Conservation (phyloP, 1,284 basidiomycete species). For the Blastosporella zonata region DNA sequence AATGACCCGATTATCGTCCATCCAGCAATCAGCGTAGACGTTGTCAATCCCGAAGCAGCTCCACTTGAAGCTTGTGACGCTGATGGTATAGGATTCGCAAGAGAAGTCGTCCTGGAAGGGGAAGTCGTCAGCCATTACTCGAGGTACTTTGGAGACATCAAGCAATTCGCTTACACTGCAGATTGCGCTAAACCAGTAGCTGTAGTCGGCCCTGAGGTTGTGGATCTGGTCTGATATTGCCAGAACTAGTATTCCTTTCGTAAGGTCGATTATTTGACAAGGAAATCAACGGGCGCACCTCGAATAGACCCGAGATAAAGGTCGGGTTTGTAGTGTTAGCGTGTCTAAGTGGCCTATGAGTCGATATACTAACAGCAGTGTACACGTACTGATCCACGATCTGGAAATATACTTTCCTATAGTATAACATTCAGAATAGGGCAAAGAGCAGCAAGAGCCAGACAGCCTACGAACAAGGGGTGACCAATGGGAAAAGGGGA, state of each 20-base stretch:
- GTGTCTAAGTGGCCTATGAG: background rate
- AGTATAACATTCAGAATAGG: background rate
- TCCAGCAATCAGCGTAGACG: background rate
- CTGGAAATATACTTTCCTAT: constrained; percentile 3
- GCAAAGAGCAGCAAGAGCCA: background rate
- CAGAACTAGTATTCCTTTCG: background rate
- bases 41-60: background rate
- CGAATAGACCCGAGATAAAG: background rate
- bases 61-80: background rate
- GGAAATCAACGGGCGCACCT: background rate
- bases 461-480: background rate
- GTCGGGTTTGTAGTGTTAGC: background rate
- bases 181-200: background rate
- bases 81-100: background rate
- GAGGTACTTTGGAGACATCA: too few species aligned
- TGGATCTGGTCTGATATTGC: background rate
- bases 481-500: background rate
- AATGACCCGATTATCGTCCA: background rate
- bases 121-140: too few species aligned
- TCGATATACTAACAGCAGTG: background rate
- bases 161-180: background rate
- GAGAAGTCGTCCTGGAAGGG: background rate
- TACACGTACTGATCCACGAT: constrained; percentile 1
- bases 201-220: background rate
- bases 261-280: background rate